Percentiles rank a stretch among this genome's conserved stretches.
These are phyloP conservation scores for Phytophthora sp. DNA, from an alignment of 352 stramenopile genomes.

Conservation along the genomic window DNA sequence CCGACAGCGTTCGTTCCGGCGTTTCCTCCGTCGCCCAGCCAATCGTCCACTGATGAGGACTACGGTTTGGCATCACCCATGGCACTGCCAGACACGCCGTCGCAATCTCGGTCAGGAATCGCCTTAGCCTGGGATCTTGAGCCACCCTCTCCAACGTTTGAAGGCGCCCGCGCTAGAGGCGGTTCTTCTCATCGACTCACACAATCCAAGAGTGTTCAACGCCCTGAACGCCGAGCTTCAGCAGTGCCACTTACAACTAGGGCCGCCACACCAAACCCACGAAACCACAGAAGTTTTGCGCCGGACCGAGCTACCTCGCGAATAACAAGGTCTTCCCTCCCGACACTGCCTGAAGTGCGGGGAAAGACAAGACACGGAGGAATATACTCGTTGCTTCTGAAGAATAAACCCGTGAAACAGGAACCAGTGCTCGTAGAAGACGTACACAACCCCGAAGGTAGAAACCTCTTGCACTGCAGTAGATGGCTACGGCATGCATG, in stretches of 20 bases:
- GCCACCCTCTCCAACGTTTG: conserved; percentile 22
- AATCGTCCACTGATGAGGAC: conserved; percentile 48
- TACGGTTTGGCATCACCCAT: conserved; percentile 75
- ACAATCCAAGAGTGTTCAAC: conserved; percentile 33
- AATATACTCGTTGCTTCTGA: conserved; percentile 81
- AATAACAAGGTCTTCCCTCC: conserved; percentile 17
- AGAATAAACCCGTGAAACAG: conserved; percentile 54
- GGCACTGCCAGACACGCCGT: conserved; percentile 53
- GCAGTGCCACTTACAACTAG: conserved; percentile 1
- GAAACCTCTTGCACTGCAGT: too few relatives aligned
- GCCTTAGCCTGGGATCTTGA: conserved; percentile 31
- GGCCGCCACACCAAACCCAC: conserved; percentile 33
- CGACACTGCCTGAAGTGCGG: conserved; percentile 38
- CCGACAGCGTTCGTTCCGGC: conserved; percentile 43
- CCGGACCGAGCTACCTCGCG: conserved; percentile 14
- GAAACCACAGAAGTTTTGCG: conserved; percentile 18
- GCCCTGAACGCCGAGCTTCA: conserved; percentile 18
- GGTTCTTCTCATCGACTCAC: conserved; percentile 6
- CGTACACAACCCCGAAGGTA: conserved; percentile 33
- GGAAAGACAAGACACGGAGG: conserved; percentile 73
- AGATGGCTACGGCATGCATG: too few relatives aligned
- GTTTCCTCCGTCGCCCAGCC: conserved; percentile 43
- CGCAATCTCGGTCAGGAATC: conserved; percentile 12
- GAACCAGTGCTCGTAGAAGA: conserved; percentile 67
- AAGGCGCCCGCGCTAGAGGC: conserved; percentile 12